phyloP scores from a whole-genome alignment of 345 rosid genomes.

The Hibiscus mutabilis region DNA sequence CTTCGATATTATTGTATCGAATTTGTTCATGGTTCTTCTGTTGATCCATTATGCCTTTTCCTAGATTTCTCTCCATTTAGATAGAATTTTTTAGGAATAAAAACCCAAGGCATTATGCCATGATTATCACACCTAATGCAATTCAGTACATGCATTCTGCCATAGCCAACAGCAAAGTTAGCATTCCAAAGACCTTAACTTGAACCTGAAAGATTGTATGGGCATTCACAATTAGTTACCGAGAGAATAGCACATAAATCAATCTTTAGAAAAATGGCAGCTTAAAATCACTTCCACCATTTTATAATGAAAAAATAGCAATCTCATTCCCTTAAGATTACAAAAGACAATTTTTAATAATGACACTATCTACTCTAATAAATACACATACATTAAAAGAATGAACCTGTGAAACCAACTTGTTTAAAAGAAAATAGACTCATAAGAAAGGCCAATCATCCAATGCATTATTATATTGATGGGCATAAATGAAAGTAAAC shows the following conservation, averaged over 20 bases:
- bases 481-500: neutral
- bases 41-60: constrained; percentile 36
- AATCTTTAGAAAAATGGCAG: too few relatives aligned
- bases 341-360: neutral
- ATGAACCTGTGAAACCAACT: neutral
- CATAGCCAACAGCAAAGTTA: constrained; percentile 9
- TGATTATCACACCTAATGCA: constrained; percentile 19
- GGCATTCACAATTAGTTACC: too few relatives aligned
- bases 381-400: neutral
- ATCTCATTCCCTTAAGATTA: neutral
- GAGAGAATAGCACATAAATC: too few relatives aligned
- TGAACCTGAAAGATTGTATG: too few relatives aligned
- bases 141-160: constrained; percentile 19
- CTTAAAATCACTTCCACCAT: neutral
- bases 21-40: constrained; percentile 33
- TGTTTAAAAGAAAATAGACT: neutral
- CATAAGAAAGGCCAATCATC: neutral
- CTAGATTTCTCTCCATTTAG: constrained; percentile 42
- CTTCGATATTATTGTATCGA: constrained; percentile 33
- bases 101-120: constrained; percentile 18
- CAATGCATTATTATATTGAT: neutral
- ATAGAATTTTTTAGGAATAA: constrained; percentile 16
- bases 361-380: neutral
- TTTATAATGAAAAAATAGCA: neutral
- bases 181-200: constrained; percentile 5